Evolutionary conservation across 306 rosid genomes (phyloP).

Genomic region (Lagenaria siceraria): DNA sequence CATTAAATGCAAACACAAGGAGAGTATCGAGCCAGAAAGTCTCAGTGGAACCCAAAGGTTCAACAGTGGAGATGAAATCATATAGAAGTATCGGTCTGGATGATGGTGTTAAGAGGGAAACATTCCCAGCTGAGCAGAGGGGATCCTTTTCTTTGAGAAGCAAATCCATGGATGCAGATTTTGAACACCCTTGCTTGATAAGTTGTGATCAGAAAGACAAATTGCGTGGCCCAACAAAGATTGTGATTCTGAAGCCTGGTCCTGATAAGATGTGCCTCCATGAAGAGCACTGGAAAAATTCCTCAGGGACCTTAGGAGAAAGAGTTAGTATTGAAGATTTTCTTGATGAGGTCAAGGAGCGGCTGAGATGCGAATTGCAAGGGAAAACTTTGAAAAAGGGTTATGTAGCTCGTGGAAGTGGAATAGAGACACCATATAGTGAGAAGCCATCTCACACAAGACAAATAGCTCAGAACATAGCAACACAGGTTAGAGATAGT

Average conservation of each 20-base stretch:
- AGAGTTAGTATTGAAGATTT: constrained; percentile 76
- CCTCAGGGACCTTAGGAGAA: constrained; percentile 42
- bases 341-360: constrained; percentile 87
- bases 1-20: constrained; percentile 22
- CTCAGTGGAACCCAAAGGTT: constrained; percentile 21
- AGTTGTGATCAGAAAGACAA: constrained; percentile 25
- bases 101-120: constrained; percentile 21
- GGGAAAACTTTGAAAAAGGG: constrained; percentile 49
- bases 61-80: constrained; percentile 19
- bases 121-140: constrained; percentile 26
- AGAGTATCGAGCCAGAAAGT: constrained; percentile 23
- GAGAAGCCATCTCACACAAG: constrained; percentile 70
- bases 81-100: constrained; percentile 18
- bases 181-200: constrained; percentile 51
- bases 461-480: constrained; percentile 58
- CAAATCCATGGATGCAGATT: constrained; percentile 64
- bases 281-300: constrained; percentile 48
- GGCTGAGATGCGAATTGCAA: constrained; percentile 63
- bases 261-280: constrained; percentile 47
- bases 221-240: constrained; percentile 48
- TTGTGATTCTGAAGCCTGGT: constrained; percentile 89
- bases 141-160: constrained; percentile 38
- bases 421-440: constrained; percentile 60
- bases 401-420: constrained; percentile 62
- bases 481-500: constrained; percentile 63